A percentile compares a stretch with the other conserved stretches of the same genome.
These are phyloP conservation scores for Talaromyces adpressus DNA, from an alignment of 495 filamentous ascomycete genomes.

Conservation along the genomic window DNA sequence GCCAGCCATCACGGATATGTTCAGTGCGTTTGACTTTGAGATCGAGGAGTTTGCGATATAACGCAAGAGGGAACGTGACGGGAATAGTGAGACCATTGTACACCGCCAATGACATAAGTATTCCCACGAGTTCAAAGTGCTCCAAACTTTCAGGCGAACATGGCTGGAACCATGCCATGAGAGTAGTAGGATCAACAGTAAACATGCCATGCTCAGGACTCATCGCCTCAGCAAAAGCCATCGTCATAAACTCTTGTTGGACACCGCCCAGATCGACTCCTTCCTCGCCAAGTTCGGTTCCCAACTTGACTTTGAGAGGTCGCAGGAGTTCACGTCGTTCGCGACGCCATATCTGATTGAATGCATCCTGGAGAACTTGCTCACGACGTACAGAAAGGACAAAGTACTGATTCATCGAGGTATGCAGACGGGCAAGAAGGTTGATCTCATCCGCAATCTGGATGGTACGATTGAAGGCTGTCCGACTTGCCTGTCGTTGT, in stretches of 20 bases:
- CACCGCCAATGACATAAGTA: slow-evolving; percentile 83
- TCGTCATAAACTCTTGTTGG: slow-evolving; percentile 88
- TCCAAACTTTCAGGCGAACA: slow-evolving; percentile 72
- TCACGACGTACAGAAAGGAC: slow-evolving; percentile 69
- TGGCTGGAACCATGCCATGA: slow-evolving; percentile 82
- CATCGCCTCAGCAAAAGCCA: slow-evolving; percentile 70
- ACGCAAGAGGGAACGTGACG: slow-evolving; percentile 73
- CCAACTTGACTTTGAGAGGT: slow-evolving; percentile 82
- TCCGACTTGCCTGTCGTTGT: slow-evolving; percentile 52
- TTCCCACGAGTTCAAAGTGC: slow-evolving; percentile 83
- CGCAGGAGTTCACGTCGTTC: slow-evolving; percentile 74
- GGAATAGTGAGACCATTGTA: slow-evolving; percentile 92
- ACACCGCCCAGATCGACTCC: slow-evolving; percentile 91
- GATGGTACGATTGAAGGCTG: slow-evolving; percentile 39
- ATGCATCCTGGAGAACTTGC: slow-evolving; percentile 65
- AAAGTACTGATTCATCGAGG: slow-evolving; percentile 62
- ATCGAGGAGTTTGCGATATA: slow-evolving; percentile 76
- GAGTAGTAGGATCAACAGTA: slow-evolving; percentile 62
- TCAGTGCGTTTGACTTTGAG: slow-evolving; percentile 55
- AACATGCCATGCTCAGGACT: slow-evolving; percentile 73
- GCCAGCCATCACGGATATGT: slow-evolving; percentile 84
- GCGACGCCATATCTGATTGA: slow-evolving; percentile 82
- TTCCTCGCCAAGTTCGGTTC: slow-evolving; percentile 73
- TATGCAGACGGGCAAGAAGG: slow-evolving; percentile 55
- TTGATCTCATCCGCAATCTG: slow-evolving; percentile 35